These are phyloP conservation scores for Syncephalastrum contaminatum DNA, from an alignment of 371 early-diverging fungal species.

Conservation along the genomic window DNA sequence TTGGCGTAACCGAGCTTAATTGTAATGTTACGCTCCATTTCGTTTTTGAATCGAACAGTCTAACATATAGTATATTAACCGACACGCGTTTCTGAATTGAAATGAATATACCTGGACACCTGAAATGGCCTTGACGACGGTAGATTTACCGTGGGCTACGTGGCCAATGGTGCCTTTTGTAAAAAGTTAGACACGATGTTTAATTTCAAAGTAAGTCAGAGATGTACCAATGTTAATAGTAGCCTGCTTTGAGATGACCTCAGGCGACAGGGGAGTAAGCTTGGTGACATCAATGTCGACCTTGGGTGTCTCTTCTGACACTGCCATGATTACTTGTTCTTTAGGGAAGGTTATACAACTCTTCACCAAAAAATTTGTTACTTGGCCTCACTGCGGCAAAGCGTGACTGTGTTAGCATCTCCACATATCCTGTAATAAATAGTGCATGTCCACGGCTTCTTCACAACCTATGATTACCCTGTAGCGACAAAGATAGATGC, in stretches of 20 bases:
- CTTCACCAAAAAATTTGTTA: too few species aligned
- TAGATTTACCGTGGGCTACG: conserved; percentile 99
- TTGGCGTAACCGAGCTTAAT: conserved; percentile 99
- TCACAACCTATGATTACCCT: too few species aligned
- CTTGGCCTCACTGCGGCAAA: too few species aligned
- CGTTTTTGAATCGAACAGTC: conserved; percentile 99
- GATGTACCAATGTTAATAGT: conserved; percentile 97
- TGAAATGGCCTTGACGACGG: conserved; percentile 99
- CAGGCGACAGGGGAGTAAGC: conserved; percentile 80
- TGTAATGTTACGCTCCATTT: conserved; percentile 99
- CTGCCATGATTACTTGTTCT: conserved; percentile 10
- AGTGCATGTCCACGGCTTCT: too few species aligned
- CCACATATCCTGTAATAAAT: too few species aligned
- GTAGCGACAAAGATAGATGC: too few species aligned
- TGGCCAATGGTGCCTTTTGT: conserved; percentile 98
- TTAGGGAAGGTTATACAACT: too few species aligned
- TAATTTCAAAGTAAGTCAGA: background rate
- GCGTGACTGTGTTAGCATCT: too few species aligned
- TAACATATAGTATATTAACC: conserved; percentile 15
- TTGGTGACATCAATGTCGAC: conserved; percentile 46
- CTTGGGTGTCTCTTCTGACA: conserved; percentile 8
- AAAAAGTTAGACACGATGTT: background rate
- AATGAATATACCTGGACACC: conserved; percentile 83
- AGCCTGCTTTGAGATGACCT: conserved; percentile 96
- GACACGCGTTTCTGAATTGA: background rate